A percentile compares a stretch with the other conserved stretches of the same genome.
These are phyloP conservation scores for Lactifluus subvellereus DNA, from an alignment of 768 basidiomycete genomes.

Conservation along the genomic window DNA sequence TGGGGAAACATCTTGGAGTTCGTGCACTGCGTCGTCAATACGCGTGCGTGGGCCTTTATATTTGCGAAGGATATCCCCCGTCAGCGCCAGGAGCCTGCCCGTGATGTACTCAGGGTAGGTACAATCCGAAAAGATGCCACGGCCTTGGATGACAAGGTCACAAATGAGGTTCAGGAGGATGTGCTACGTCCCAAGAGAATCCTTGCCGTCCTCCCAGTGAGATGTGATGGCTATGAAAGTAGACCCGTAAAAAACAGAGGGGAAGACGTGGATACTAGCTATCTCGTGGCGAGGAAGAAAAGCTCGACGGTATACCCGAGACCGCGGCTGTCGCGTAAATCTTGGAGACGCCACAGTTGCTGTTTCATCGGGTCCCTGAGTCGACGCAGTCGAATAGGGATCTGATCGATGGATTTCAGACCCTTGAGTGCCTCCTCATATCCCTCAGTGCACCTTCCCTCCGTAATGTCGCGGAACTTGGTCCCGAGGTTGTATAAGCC, in stretches of 20 bases:
- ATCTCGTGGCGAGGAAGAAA: slow-evolving; percentile 5
- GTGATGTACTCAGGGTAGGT: background rate
- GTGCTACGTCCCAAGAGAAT: background rate
- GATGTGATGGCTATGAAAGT: background rate
- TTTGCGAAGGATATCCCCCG: background rate
- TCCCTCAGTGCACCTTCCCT: background rate
- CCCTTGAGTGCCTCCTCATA: background rate
- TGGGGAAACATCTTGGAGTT: background rate
- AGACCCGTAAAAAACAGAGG: background rate
- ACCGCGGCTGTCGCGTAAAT: background rate
- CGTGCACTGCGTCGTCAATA: background rate
- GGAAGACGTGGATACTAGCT: too few relatives aligned
- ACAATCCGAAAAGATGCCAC: slow-evolving; percentile 2
- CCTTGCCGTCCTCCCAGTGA: background rate
- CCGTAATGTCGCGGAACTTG: background rate
- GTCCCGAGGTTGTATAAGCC: background rate
- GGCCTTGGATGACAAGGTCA: slow-evolving; percentile 2
- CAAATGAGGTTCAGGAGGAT: slow-evolving; percentile 2
- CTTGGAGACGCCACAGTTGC: slow-evolving; percentile 10
- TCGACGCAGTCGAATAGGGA: background rate
- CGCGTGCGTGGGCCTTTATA: background rate
- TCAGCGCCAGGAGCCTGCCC: background rate
- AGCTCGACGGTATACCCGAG: slow-evolving; percentile 4
- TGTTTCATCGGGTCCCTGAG: background rate
- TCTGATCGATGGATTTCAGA: background rate